Evolutionary conservation across 2,329 filamentous ascomycete species (phyloP).

Genomic region (Huntiella moniliformis): DNA sequence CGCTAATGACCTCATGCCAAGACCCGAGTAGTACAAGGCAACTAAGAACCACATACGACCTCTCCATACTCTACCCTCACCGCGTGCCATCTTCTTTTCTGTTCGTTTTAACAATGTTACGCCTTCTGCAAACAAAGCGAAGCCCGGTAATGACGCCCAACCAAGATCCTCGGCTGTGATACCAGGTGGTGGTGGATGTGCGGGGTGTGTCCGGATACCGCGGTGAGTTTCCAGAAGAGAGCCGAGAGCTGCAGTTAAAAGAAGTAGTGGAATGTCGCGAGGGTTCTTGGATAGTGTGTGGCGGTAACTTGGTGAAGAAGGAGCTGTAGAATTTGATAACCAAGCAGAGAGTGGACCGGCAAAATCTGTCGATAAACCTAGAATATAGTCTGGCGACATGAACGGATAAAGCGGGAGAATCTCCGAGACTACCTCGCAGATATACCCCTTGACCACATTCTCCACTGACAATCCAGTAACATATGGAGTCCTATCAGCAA

Average conservation of each 20-base stretch:
- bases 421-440: constrained; percentile 5
- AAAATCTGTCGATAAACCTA: not conserved
- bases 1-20: not conserved
- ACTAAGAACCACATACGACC: constrained; percentile 6
- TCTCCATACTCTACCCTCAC: not conserved
- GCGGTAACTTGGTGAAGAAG: not conserved
- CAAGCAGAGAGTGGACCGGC: too few relatives aligned
- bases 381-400: constrained; percentile 2
- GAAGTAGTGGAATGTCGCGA: constrained; percentile 1
- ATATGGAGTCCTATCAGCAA: not conserved
- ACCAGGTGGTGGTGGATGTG: not conserved
- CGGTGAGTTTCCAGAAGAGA: constrained; percentile 6
- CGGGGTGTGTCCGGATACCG: not conserved
- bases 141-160: constrained; percentile 3
- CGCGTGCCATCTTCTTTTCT: constrained; percentile 1
- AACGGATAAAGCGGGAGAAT: constrained; percentile 3
- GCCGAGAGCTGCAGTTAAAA: constrained; percentile 1
- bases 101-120: not conserved
- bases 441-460: constrained; percentile 3
- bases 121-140: constrained; percentile 4
- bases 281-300: not conserved
- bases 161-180: not conserved
- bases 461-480: not conserved
- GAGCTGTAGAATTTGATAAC: too few relatives aligned
- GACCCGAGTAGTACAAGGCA: constrained; percentile 1